Evolutionary conservation across 2,329 filamentous ascomycete species (phyloP).

Genomic region (Fragosphaeria purpurea): DNA sequence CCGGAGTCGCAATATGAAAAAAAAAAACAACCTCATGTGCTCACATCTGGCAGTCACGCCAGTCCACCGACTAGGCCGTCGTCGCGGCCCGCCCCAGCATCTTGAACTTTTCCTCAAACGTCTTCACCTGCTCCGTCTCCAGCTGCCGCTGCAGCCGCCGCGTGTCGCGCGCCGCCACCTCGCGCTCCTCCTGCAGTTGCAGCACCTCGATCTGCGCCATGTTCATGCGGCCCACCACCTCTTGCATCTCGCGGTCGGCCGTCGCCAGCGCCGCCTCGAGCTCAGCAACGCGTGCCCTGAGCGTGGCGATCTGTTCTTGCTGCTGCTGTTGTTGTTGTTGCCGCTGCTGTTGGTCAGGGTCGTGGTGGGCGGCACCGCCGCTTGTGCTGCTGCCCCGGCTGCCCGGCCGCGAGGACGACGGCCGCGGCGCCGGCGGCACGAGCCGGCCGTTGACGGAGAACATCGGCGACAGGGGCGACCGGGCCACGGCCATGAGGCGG

Average conservation of each 20-base stretch:
- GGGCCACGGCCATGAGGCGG: slow-evolving; percentile 39
- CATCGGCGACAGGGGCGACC: slow-evolving; percentile 52
- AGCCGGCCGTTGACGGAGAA: slow-evolving; percentile 32
- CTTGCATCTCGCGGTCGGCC: slow-evolving; percentile 73
- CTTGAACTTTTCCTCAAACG: slow-evolving; percentile 32
- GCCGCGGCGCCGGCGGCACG: slow-evolving; percentile 9
- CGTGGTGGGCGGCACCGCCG: slow-evolving; percentile 27
- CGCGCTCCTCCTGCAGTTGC: slow-evolving; percentile 63
- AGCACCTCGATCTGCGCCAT: slow-evolving; percentile 73
- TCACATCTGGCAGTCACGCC: too few relatives aligned
- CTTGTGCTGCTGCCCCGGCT: slow-evolving; percentile 31
- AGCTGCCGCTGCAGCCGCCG: slow-evolving; percentile 59
- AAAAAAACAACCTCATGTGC: too few relatives aligned
- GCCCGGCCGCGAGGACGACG: slow-evolving; percentile 11
- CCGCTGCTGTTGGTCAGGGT: neutral
- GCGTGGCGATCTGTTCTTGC: slow-evolving; percentile 60
- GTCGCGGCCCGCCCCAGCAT: slow-evolving; percentile 13
- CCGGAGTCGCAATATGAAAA: too few relatives aligned
- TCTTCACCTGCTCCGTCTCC: slow-evolving; percentile 51
- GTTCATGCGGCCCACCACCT: slow-evolving; percentile 75
- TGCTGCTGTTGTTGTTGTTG: slow-evolving; percentile 49
- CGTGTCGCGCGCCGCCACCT: slow-evolving; percentile 64
- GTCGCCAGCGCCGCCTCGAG: slow-evolving; percentile 71
- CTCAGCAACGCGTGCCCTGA: slow-evolving; percentile 71
- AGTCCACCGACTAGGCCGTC: neutral